Base-by-base conservation (phyloP, 257 asterid species). In the Nicotiana benthamiana region DNA sequence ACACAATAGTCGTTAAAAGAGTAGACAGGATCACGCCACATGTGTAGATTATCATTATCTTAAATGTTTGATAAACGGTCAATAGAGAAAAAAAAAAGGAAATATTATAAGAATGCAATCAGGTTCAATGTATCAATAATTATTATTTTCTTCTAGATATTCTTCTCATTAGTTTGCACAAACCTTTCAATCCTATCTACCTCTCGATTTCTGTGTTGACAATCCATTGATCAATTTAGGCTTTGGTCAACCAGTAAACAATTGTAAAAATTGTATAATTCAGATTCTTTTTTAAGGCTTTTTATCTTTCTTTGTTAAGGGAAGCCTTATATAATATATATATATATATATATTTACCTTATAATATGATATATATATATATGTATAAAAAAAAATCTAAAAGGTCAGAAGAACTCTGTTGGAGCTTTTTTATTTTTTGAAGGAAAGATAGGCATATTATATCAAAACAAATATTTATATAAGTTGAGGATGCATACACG, bases 71-170 rank as follows among this genome's bases (percentile, higher is more conserved):
- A 3, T 34, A 16, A 62, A 15, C 1, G 40, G 8, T n/a, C 10
- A 22, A 9, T 20, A 46, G 6, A 9, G 24, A 6, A 51, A 5
- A 40, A 51, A 5, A 40, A 26, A 46, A 2, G 9, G 24, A 56
- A 56, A 17, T 66, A n/a, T 32, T 28, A 30, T 18, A 4, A 30
- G 51, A 32, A 66, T 48, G 48, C 17, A 43, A 67, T 78, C 40
- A 78, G 82, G 26, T 83, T 67, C 82, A 83, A 34, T 79, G 82
- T 11, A 66, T 60, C 12, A 54, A 36, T 24, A 27, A 7, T 64
- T 3, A 30, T n/a, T 24, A 9, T 57, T 17, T 16, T n/a, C 65
- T 54, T 60, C 4, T 32, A 48, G 12, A 61, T 17, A 30, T 66
- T 36, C 75, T 10, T 34, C 63, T 18, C 13, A 54, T 20, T 83